These are phyloP conservation scores for Fusarium sp. DNA, from an alignment of 2,329 filamentous ascomycete species.

Conservation along the genomic window DNA sequence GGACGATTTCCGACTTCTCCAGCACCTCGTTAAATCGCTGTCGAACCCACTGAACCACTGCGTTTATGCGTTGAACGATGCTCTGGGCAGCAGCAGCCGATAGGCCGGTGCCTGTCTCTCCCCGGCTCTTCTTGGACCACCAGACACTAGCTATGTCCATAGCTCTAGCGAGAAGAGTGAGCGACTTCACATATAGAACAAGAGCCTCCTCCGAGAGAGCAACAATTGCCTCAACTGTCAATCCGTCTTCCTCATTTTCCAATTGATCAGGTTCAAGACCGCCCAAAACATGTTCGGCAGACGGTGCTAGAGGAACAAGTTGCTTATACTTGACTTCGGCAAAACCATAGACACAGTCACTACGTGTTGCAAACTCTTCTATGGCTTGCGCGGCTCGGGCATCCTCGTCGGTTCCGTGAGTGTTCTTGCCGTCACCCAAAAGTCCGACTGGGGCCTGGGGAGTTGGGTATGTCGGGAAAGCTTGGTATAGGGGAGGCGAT, in stretches of 20 bases:
- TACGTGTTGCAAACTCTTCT: slow-evolving; percentile 90
- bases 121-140: slow-evolving; percentile 84
- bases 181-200: slow-evolving; percentile 94
- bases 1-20: slow-evolving; percentile 95
- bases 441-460: slow-evolving; percentile 69
- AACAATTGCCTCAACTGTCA: slow-evolving; percentile 87
- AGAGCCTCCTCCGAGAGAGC: slow-evolving; percentile 92
- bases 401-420: slow-evolving; percentile 77
- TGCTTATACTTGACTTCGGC: slow-evolving; percentile 99
- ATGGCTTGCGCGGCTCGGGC: slow-evolving; percentile 79
- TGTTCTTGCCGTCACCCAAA: slow-evolving; percentile 69
- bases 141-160: slow-evolving; percentile 95
- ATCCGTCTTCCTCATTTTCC: slow-evolving; percentile 71
- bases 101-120: slow-evolving; percentile 59
- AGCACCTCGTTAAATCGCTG: slow-evolving; percentile 95
- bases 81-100: slow-evolving; percentile 57
- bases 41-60: slow-evolving; percentile 94
- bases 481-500: slow-evolving; percentile 81
- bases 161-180: slow-evolving; percentile 88
- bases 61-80: slow-evolving; percentile 79
- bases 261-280: slow-evolving; percentile 66
- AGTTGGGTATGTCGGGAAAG: slow-evolving; percentile 86
- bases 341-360: slow-evolving; percentile 96
- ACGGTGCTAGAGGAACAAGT: slow-evolving; percentile 87
- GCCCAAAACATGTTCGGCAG: slow-evolving; percentile 75